These are phyloP conservation scores for Malus sieversii DNA, from an alignment of 306 rosid genomes.

Conservation along the genomic window DNA sequence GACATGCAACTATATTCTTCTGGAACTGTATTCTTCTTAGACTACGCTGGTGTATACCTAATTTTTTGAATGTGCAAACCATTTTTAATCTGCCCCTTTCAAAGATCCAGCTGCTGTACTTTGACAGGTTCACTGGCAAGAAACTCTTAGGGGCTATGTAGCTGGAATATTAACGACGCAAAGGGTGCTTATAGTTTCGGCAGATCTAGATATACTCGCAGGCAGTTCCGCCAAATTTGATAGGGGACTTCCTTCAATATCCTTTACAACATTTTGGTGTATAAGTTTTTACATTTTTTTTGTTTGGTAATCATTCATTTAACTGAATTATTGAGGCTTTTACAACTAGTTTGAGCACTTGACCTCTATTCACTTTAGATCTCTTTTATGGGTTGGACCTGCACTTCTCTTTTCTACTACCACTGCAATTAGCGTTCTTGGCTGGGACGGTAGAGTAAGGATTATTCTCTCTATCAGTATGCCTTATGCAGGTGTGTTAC, in stretches of 20 bases:
- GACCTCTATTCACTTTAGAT: conserved; percentile 73
- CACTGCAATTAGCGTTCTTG: conserved; percentile 77
- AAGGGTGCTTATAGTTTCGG: conserved; percentile 80
- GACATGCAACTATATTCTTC: background rate
- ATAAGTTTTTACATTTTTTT: background rate
- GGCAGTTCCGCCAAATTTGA: conserved; percentile 71
- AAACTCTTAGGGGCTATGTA: conserved; percentile 84
- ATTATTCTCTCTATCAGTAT: conserved; percentile 74
- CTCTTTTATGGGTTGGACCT: conserved; percentile 96
- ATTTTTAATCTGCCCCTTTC: conserved; percentile 18
- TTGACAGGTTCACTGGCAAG: conserved; percentile 95
- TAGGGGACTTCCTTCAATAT: conserved; percentile 95
- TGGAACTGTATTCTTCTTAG: background rate
- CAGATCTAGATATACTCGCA: conserved; percentile 80
- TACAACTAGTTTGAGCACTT: conserved; percentile 39
- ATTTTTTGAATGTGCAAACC: background rate
- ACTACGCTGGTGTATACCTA: conserved; percentile 5
- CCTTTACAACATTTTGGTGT: conserved; percentile 37
- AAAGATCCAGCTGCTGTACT: conserved; percentile 11
- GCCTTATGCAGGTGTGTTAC: conserved; percentile 66
- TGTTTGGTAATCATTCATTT: background rate
- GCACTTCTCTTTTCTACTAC: conserved; percentile 95
- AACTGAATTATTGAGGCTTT: conserved; percentile 6
- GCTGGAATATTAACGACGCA: conserved; percentile 91
- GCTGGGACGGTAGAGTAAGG: conserved; percentile 98